phyloP scores from a whole-genome alignment of 1,284 basidiomycete genomes.

The Ceratobasidium sp. region DNA sequence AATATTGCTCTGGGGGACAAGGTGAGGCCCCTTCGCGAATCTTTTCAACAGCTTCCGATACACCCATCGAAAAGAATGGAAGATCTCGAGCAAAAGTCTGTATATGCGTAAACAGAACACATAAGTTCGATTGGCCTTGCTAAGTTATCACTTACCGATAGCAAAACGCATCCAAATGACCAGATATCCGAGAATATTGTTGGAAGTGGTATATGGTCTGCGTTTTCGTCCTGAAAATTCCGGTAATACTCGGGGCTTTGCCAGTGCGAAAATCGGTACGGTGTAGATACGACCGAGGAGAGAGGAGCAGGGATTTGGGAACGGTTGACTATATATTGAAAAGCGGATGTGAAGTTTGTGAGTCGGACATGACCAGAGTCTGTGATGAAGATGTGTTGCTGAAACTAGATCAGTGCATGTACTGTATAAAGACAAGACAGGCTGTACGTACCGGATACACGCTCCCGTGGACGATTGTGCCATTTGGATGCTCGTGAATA shows the following conservation, averaged over 20 bases:
- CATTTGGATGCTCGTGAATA: conserved; percentile 28
- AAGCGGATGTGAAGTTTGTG: conserved; percentile 24
- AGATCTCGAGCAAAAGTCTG: background rate
- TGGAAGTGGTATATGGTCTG: conserved; percentile 2
- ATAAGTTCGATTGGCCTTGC: background rate
- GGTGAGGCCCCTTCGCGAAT: background rate
- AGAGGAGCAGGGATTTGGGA: background rate
- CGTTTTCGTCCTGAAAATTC: background rate
- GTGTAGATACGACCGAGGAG: conserved; percentile 4
- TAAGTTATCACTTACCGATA: background rate
- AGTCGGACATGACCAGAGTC: conserved; percentile 21
- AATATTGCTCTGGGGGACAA: background rate
- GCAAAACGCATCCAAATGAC: conserved; percentile 15
- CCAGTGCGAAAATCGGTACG: background rate
- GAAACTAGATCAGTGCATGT: background rate
- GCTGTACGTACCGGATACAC: background rate
- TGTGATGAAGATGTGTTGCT: conserved; percentile 17
- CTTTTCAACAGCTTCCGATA: background rate
- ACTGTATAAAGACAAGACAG: background rate
- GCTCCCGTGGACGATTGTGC: conserved; percentile 29
- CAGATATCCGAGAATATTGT: conserved; percentile 29
- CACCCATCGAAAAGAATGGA: background rate
- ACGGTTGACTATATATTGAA: conserved; percentile 25
- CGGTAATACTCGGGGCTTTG: conserved; percentile 17
- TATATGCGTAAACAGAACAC: background rate